These are phyloP conservation scores for Neurospora sp. DNA, from an alignment of 2,329 filamentous ascomycete species.

Conservation along the genomic window DNA sequence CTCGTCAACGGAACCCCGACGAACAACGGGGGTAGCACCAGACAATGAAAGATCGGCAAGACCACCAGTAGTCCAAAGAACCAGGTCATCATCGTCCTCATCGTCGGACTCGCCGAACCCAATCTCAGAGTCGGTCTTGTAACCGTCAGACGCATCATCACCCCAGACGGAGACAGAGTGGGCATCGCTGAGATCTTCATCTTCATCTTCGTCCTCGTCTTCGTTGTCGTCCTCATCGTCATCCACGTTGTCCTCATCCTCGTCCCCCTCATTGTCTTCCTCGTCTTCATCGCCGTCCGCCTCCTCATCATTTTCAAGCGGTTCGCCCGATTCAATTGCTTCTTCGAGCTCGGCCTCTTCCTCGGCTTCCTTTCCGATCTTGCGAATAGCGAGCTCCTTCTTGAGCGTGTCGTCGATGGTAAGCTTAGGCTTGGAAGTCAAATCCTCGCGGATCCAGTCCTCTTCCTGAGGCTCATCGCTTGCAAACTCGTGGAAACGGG, in stretches of 20 bases:
- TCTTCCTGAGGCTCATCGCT: slow-evolving; percentile 74
- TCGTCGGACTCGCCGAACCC: slow-evolving; percentile 62
- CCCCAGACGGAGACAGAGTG: slow-evolving; percentile 51
- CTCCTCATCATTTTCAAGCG: slow-evolving; percentile 36
- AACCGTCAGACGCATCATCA: slow-evolving; percentile 51
- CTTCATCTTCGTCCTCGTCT: slow-evolving; percentile 34
- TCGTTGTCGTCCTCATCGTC: slow-evolving; percentile 39
- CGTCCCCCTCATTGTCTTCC: slow-evolving; percentile 40
- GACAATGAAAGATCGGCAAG: slow-evolving; percentile 25
- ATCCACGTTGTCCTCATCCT: slow-evolving; percentile 41
- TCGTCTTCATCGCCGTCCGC: slow-evolving; percentile 40
- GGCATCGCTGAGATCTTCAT: slow-evolving; percentile 27
- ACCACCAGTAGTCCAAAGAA: slow-evolving; percentile 44
- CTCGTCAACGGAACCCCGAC: slow-evolving; percentile 31
- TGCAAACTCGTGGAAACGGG: slow-evolving; percentile 83
- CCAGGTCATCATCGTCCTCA: slow-evolving; percentile 58
- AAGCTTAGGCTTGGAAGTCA: slow-evolving; percentile 56
- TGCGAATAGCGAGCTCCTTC: slow-evolving; percentile 83
- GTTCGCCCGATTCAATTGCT: slow-evolving; percentile 38
- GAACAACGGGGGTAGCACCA: slow-evolving; percentile 26
- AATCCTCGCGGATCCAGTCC: slow-evolving; percentile 73
- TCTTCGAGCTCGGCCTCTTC: slow-evolving; percentile 74
- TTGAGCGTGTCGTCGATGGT: slow-evolving; percentile 83
- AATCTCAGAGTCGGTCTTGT: slow-evolving; percentile 64
- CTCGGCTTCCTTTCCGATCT: slow-evolving; percentile 80